Conservation (phyloP, 2,329 filamentous ascomycete species). For the Clarireedia paspali region DNA sequence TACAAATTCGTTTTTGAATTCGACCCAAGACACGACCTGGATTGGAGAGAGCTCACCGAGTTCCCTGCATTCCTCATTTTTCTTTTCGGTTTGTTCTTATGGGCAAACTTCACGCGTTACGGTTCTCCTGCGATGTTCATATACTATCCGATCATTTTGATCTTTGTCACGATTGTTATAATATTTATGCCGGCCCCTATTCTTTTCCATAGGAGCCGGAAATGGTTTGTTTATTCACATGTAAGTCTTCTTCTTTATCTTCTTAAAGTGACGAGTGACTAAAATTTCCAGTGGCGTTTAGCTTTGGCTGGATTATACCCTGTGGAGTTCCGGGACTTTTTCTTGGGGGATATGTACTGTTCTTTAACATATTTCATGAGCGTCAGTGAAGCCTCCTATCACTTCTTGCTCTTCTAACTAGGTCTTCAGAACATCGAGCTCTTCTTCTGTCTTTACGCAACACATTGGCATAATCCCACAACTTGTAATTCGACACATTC, state of each 20-base stretch:
- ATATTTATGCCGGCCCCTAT: constrained; percentile 70
- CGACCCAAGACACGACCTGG: constrained; percentile 74
- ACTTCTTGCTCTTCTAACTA: constrained; percentile 19
- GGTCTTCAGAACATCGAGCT: constrained; percentile 68
- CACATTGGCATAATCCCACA: constrained; percentile 61
- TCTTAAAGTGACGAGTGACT: constrained; percentile 19
- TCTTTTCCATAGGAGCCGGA: constrained; percentile 67
- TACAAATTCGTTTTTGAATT: constrained; percentile 97
- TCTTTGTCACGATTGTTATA: constrained; percentile 58
- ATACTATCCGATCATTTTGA: constrained; percentile 79
- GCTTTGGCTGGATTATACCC: constrained; percentile 80
- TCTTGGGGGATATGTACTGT: constrained; percentile 95
- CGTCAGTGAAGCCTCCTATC: constrained; percentile 44
- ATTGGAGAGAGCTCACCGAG: constrained; percentile 84
- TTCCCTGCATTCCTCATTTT: constrained; percentile 81
- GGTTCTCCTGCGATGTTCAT: constrained; percentile 62
- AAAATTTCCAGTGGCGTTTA: constrained; percentile 62
- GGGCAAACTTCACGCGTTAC: constrained; percentile 76
- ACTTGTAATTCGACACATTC: constrained; percentile 85
- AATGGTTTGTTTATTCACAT: constrained; percentile 86
- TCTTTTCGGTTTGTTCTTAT: constrained; percentile 71
- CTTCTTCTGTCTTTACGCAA: constrained; percentile 91
- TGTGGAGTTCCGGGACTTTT: constrained; percentile 96
- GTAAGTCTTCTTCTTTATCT: constrained; percentile 41
- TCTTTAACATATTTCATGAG: constrained; percentile 86